Percentiles rank a stretch among this genome's conserved stretches.
Conservation (phyloP, 257 asterid species). For the Verbena officinalis region DNA sequence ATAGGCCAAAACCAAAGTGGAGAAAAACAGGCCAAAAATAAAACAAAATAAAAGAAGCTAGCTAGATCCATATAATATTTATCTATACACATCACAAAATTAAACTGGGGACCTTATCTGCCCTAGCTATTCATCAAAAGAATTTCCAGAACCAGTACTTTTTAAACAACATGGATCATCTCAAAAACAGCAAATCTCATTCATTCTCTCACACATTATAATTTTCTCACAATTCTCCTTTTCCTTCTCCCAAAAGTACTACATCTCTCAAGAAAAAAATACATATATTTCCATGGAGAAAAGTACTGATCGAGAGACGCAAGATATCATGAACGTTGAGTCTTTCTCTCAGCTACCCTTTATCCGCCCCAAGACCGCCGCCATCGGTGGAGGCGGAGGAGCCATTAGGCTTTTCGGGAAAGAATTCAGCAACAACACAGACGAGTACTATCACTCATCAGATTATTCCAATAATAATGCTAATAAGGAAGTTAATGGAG, state of each 20-base stretch:
- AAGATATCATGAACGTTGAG: conserved; percentile 82
- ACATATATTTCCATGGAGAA: conserved; percentile 53
- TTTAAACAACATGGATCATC: conserved; percentile 34
- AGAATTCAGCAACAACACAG: conserved; percentile 42
- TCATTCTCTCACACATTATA: conserved; percentile 12
- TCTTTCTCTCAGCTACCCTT: conserved; percentile 95
- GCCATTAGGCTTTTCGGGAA: conserved; percentile 83
- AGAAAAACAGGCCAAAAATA: conserved; percentile 24
- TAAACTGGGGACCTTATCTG: conserved; percentile 47
- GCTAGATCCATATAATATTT: conserved; percentile 11
- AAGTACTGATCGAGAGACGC: conserved; percentile 59
- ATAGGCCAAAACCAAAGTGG: conserved; percentile 20
- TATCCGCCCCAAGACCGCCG: conserved; percentile 50
- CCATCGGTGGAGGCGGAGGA: neutral
- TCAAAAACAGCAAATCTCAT: conserved; percentile 1
- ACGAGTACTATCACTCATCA: conserved; percentile 17
- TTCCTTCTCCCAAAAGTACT: neutral
- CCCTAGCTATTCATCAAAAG: conserved; percentile 33
- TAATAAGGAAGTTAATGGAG: neutral
- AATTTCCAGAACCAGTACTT: conserved; percentile 45
- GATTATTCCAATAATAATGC: neutral
- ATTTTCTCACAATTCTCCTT: conserved; percentile 1
- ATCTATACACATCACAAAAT: conserved; percentile 32
- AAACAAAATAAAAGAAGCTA: conserved; percentile 12
- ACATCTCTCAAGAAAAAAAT: neutral